Evolutionary conservation across 495 filamentous ascomycete species (phyloP), one percentile per base, ranked within the genome.

Genomic region (Chaetomium tenue): DNA sequence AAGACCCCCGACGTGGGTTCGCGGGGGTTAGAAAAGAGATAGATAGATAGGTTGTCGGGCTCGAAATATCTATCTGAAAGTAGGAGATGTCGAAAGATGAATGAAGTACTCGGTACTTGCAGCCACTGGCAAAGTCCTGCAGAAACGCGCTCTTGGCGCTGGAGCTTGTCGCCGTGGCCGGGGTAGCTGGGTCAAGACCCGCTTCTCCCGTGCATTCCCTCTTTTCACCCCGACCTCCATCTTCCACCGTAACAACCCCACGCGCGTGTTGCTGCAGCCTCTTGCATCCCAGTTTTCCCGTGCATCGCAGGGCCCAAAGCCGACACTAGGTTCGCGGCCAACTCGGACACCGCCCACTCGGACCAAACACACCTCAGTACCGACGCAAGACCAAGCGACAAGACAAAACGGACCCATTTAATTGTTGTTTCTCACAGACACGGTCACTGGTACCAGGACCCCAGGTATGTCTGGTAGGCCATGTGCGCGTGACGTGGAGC

Each of bases 261-360:
- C 74, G 71, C 66, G 50, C 22, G 64, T 48, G 60, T 25, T 47
- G 60, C 64, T 71, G 72, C 69, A 72, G 70, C 70, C 63, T 76
- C 72, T 75, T 71, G 72, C 71, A 70, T 74, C 71, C 63, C 65
- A 58, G 63, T 60, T 72, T 68, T 72, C 64, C 57, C 72, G 63
- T 73, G 72, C 73, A 75, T 72, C 73, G 55, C 65, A 69, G 68
- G 46, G 68, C 67, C 68, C 55, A 66, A 69, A 69, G 67, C 64
- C 58, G 67, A 53, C 60, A 63, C 63, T n/a, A 69, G 63, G 47
- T 65, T 60, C 47, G 60, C 66, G 60, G 68, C 67, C 72, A 74
- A 62, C 71, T 69, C 70, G 71, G 73, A 73, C 67, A 70, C 61
- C 71, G 65, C 63, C 66, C 61, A 66, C 54, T 63, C 53, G 53